phyloP scores from a whole-genome alignment of 306 rosid genomes.

The Lathyrus sativus region DNA sequence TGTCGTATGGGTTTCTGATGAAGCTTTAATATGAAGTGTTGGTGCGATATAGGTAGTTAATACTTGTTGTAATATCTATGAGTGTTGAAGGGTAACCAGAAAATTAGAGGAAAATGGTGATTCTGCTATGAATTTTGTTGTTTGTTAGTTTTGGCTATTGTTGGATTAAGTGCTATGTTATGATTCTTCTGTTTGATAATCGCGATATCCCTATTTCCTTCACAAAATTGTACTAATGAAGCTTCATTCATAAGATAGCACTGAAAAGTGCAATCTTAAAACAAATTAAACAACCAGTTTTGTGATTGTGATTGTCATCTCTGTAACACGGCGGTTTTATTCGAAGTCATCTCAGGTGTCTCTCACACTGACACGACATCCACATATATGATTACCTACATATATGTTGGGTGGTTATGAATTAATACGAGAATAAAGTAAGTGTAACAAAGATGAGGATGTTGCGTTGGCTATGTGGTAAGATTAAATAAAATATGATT shows the following conservation, averaged over 20 bases:
- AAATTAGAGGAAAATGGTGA: constrained; percentile 1
- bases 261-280: neutral
- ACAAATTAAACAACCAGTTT: neutral
- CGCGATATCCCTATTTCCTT: neutral
- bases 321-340: too few relatives aligned
- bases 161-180: neutral
- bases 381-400: too few relatives aligned
- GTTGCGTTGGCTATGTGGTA: too few relatives aligned
- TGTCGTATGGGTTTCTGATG: neutral
- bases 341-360: too few relatives aligned
- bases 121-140: constrained; percentile 10
- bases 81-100: neutral
- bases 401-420: too few relatives aligned
- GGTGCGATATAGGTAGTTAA: neutral
- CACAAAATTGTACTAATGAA: neutral
- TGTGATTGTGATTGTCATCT: neutral
- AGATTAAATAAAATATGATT: too few relatives aligned
- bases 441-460: too few relatives aligned
- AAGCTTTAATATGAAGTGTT: neutral
- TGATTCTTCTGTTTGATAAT: neutral
- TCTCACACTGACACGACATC: too few relatives aligned
- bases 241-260: too few relatives aligned
- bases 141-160: constrained; percentile 4
- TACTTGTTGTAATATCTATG: constrained; percentile 11
- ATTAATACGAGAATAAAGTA: too few relatives aligned